These are phyloP conservation scores for Xylaria sp. DNA, from an alignment of 2,329 filamentous ascomycete genomes.

Conservation along the genomic window DNA sequence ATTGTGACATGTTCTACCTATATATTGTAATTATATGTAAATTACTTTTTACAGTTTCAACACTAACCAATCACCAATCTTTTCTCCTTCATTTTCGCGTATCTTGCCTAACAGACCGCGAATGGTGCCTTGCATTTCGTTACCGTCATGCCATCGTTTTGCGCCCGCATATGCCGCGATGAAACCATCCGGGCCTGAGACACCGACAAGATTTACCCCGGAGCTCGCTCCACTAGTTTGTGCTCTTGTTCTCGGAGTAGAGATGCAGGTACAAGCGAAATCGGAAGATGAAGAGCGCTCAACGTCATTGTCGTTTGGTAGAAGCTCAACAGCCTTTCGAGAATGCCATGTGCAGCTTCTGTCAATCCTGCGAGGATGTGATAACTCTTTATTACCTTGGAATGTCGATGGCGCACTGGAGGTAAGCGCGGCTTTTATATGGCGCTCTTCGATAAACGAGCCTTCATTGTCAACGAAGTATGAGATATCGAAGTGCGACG, in stretches of 20 bases:
- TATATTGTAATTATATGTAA: neutral
- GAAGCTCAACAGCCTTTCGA: conserved; percentile 25
- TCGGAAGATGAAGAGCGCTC: conserved; percentile 22
- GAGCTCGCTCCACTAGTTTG: conserved; percentile 32
- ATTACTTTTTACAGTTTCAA: conserved; percentile 60
- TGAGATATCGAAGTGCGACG: conserved; percentile 64
- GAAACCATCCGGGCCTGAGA: conserved; percentile 93
- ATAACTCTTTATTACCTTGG: conserved; percentile 7
- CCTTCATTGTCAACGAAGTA: conserved; percentile 86
- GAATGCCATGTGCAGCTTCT: conserved; percentile 40
- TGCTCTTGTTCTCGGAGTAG: conserved; percentile 13
- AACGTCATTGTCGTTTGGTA: conserved; percentile 38
- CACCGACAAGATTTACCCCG: conserved; percentile 72
- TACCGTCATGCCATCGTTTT: conserved; percentile 76
- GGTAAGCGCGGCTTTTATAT: conserved; percentile 49
- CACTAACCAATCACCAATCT: conserved; percentile 54
- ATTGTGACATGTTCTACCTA: neutral
- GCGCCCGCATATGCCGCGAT: conserved; percentile 79
- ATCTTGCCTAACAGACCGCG: conserved; percentile 70
- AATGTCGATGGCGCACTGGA: conserved; percentile 34
- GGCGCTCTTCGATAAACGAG: conserved; percentile 63
- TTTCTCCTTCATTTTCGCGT: conserved; percentile 49
- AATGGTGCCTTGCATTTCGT: conserved; percentile 76
- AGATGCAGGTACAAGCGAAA: conserved; percentile 37
- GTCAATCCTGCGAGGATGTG: neutral